These are phyloP conservation scores for Cyanophora paradoxa DNA, from an alignment of 78 protist genomes.

Conservation along the genomic window DNA sequence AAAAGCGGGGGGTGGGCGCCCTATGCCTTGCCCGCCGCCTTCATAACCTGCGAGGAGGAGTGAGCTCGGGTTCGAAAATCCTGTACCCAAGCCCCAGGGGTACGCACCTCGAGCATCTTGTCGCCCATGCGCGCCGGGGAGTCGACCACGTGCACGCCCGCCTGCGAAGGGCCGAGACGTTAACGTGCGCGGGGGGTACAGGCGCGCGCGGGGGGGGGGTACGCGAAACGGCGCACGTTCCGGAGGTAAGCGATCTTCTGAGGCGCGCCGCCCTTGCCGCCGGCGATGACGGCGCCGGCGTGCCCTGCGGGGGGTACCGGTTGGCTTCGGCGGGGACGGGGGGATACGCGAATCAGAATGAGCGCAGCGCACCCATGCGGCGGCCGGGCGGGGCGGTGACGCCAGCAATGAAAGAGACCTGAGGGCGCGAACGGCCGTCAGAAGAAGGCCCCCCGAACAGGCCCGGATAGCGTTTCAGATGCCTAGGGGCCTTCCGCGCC, in stretches of 20 bases:
- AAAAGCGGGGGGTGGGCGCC: too few relatives aligned
- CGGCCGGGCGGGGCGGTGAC: constrained; percentile 98
- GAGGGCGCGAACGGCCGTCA: too few relatives aligned
- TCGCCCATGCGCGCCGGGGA: constrained; percentile 87
- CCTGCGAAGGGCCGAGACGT: constrained; percentile 20
- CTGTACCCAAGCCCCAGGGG: too few relatives aligned
- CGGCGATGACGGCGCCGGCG: constrained; percentile 97
- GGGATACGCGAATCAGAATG: not conserved
- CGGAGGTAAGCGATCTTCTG: constrained; percentile 83
- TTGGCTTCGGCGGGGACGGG: not conserved
- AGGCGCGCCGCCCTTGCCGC: constrained; percentile 96
- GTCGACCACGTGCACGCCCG: constrained; percentile 70
- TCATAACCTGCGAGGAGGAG: too few relatives aligned
- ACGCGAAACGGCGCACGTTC: not conserved
- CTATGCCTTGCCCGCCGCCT: constrained; percentile 16
- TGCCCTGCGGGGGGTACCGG: constrained; percentile 50
- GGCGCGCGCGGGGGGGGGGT: not conserved
- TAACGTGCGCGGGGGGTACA: not conserved
- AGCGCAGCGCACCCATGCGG: constrained; percentile 81
- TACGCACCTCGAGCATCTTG: constrained; percentile 66
- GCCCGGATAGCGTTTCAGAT: too few relatives aligned
- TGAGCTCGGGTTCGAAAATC: too few relatives aligned
- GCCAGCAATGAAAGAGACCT: too few relatives aligned
- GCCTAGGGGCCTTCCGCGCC: too few relatives aligned
- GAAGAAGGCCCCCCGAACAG: too few relatives aligned